These are phyloP conservation scores for Plasmodium sp. DNA, from an alignment of 169 alveolate species.

Conservation along the genomic window DNA sequence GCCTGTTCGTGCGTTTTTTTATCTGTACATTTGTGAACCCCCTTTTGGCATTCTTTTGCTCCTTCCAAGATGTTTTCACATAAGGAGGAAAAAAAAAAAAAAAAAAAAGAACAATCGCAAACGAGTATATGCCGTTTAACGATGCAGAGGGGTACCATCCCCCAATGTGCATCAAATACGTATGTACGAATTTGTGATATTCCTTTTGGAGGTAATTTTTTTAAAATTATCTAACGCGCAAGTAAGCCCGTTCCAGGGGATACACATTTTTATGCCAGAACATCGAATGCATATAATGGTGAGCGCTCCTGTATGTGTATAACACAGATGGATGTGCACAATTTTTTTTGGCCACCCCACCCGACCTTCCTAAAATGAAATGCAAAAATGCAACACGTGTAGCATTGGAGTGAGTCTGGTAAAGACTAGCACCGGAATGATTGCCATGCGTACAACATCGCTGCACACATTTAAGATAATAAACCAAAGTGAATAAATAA, in stretches of 20 bases:
- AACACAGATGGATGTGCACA: background rate
- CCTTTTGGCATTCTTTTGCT: background rate
- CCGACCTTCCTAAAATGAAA: background rate
- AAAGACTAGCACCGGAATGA: background rate
- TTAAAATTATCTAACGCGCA: background rate
- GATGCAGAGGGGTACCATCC: background rate
- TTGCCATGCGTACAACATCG: background rate
- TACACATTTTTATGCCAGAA: background rate
- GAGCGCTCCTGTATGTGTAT: background rate
- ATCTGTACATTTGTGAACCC: background rate
- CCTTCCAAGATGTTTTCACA: background rate
- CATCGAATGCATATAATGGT: background rate
- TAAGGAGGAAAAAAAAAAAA: background rate
- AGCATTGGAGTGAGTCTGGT: background rate
- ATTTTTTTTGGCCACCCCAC: background rate
- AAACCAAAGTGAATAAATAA: background rate
- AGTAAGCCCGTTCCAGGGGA: background rate
- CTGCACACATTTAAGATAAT: background rate
- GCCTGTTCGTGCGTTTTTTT: background rate
- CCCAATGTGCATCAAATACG: background rate
- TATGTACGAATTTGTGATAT: background rate
- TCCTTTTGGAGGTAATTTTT: background rate
- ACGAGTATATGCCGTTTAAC: background rate
- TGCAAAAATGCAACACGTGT: background rate
- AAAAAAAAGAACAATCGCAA: background rate